Evolutionary conservation across 352 stramenopile species (phyloP).

Genomic region (Globisporangium camurandrum): DNA sequence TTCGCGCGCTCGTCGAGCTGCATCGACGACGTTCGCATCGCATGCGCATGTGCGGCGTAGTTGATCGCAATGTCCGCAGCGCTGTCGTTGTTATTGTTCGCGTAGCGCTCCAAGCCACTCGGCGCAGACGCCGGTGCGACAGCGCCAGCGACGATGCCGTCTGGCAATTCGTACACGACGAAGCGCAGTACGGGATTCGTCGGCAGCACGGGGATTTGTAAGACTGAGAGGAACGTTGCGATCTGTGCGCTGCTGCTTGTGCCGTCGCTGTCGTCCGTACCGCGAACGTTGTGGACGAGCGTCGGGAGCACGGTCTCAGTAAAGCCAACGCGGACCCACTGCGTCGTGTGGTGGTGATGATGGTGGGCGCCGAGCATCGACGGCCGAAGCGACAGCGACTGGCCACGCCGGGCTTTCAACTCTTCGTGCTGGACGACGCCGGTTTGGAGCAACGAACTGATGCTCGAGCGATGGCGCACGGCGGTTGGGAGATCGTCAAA

Average conservation of each 20-base stretch:
- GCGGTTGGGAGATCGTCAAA: constrained; percentile 42
- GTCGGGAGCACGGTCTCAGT: constrained; percentile 74
- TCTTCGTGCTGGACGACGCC: constrained; percentile 60
- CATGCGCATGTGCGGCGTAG: neutral
- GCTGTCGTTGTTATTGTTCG: constrained; percentile 7
- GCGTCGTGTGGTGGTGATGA: constrained; percentile 15
- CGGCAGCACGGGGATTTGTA: constrained; percentile 67
- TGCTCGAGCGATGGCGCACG: constrained; percentile 46
- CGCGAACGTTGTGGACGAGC: constrained; percentile 20
- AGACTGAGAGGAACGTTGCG: constrained; percentile 68
- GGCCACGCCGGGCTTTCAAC: constrained; percentile 40
- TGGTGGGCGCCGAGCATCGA: constrained; percentile 25
- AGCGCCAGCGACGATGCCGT: constrained; percentile 29
- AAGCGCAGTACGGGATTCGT: constrained; percentile 65
- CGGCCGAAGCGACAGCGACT: constrained; percentile 37
- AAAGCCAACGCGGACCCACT: constrained; percentile 67
- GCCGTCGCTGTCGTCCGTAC: neutral
- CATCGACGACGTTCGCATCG: constrained; percentile 27
- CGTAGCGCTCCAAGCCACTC: too few species aligned
- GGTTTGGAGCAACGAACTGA: constrained; percentile 68
- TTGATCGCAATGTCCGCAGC: constrained; percentile 4
- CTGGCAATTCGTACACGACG: constrained; percentile 76
- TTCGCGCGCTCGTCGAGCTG: constrained; percentile 51
- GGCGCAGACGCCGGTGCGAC: too few species aligned
- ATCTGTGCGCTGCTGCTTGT: constrained; percentile 24